Evolutionary conservation across 345 rosid genomes (phyloP).

Genomic region (Conringia planisiliqua): DNA sequence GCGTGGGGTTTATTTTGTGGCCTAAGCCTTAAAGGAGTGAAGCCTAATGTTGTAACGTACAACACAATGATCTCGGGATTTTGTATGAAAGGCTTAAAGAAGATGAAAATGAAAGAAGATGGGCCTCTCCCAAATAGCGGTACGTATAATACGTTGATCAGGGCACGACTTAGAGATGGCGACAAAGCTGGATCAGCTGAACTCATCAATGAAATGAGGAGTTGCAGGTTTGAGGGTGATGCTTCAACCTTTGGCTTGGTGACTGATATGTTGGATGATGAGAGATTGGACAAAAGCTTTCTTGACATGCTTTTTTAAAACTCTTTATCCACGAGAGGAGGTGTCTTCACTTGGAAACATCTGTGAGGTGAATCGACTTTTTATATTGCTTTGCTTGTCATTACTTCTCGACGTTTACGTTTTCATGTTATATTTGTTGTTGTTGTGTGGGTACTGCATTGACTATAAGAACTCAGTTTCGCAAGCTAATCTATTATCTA

Average conservation of each 20-base stretch:
- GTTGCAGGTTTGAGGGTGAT: background rate
- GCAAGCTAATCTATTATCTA: too few relatives aligned
- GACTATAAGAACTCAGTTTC: too few relatives aligned
- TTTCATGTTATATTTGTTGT: background rate
- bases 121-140: background rate
- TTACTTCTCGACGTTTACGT: background rate
- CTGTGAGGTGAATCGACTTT: background rate
- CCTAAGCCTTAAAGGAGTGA: background rate
- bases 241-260: background rate
- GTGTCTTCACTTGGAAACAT: background rate
- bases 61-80: constrained; percentile 20
- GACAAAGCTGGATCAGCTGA: background rate
- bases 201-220: background rate
- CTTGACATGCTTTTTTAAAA: background rate
- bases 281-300: constrained; percentile 5
- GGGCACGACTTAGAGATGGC: background rate
- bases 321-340: background rate
- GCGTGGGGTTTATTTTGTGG: background rate
- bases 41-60: constrained; percentile 21
- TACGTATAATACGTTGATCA: background rate
- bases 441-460: too few relatives aligned
- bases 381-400: background rate
- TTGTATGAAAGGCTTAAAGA: background rate
- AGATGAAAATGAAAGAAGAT: constrained; percentile 22
- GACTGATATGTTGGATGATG: background rate